Base-by-base conservation (phyloP, 495 filamentous ascomycete genomes). In the Tuber microsphaerosporum region DNA sequence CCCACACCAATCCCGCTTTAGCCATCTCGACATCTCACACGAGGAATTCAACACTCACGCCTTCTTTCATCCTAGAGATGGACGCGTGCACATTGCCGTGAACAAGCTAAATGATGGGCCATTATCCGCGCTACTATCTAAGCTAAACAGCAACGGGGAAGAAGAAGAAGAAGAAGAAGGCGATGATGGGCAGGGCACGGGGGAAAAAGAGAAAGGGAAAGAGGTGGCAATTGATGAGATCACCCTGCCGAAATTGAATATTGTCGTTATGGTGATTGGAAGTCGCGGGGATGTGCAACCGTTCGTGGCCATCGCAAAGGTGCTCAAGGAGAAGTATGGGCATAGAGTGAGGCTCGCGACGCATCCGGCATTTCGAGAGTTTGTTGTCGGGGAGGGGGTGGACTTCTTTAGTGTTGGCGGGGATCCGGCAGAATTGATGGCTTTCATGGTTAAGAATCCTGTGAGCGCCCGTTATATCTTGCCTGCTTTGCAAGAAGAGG, bases 401-500 rank as follows among this genome's bases (percentile, higher is more conserved):
- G 91, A 92, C 81, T 92, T 93, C 82, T 93, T 92, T 82, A 86
- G 86, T 74, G 88, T 93, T 46, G 91, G 91, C 6, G 91, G 91
- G 1, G 89, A 93, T 77, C 91, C 91, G 7, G 86, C 89, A 1
- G 89, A 93, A 83, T 82, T 93, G 46, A 93, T 93, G 91, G 91
- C 91, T 6, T 93, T 91, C 79, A 92, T 92, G 91, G 91, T 93
- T 51, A 92, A 92, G 83, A 91, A 93, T 83, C 91, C 91, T 0
- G 80, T 82, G 43, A 69, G 80, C 75, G 41, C 31, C n/a, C n/a
- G 2, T 19, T 19, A 10, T 20, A n/a, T 45, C 8, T 6, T 41
- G 39, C 3, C 2, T n/a, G n/a, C n/a, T 44, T 31, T 45, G 9
- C 26, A 44, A 10, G 44, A 48, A 19, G 51, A 69, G 51, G 71